Conservation (phyloP, 169 alveolate genomes). For the Plasmodium gallinaceum region DNA sequence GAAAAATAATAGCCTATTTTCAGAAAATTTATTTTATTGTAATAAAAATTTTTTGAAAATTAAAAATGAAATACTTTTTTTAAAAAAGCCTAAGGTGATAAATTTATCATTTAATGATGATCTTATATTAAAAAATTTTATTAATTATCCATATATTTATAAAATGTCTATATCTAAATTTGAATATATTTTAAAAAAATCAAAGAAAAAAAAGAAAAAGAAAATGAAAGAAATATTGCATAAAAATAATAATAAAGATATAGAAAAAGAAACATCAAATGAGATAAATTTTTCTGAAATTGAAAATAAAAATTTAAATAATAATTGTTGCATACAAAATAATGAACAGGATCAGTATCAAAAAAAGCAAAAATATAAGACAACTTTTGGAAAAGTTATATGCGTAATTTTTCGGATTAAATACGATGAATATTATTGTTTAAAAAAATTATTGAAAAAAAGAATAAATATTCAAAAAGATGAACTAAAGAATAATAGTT, state of each 20-base stretch:
- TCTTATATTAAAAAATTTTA: slow-evolving; percentile 1
- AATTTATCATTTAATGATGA: slow-evolving; percentile 31
- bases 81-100: not conserved
- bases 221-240: not conserved
- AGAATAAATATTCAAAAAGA: slow-evolving; percentile 39
- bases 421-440: slow-evolving; percentile 55
- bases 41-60: not conserved
- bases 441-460: slow-evolving; percentile 41
- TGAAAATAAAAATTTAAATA: not conserved
- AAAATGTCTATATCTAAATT: slow-evolving; percentile 23
- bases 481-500: slow-evolving; percentile 18
- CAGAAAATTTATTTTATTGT: not conserved
- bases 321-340: not conserved
- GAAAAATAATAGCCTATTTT: not conserved
- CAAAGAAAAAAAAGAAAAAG: not conserved
- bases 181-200: slow-evolving; percentile 37
- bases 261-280: not conserved
- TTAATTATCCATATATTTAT: slow-evolving; percentile 23
- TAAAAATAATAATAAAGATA: not conserved
- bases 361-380: not conserved
- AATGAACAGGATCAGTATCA: not conserved
- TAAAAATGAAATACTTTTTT: slow-evolving; percentile 3
- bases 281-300: not conserved
- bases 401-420: slow-evolving; percentile 32
- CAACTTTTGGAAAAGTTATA: slow-evolving; percentile 25